Base-by-base conservation (phyloP, 768 basidiomycete species). In the Termitomyces sp. region DNA sequence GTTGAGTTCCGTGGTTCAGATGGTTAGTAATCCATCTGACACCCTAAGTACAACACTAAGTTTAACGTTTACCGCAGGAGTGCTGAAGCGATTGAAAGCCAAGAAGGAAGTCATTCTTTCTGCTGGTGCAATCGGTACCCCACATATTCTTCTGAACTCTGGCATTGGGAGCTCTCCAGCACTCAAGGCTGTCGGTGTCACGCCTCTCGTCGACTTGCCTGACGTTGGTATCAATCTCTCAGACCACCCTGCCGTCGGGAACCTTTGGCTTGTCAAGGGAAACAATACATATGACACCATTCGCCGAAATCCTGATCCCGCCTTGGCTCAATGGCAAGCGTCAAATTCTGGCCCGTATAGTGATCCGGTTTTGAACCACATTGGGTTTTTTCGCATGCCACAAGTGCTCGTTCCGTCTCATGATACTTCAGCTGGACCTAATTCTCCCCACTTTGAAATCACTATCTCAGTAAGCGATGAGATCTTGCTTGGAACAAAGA, bases 31-130 rank as follows among this genome's bases (percentile, higher is more conserved):
- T 50, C 40, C 10, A 17, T 27, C n/a, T 34, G 23, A 14, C n/a
- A 17, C 23, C 19, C 27, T n/a, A n/a, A n/a, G 17, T 14, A 34
- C 16, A 21, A 7, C 19, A 14, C 32, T n/a, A n/a, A n/a, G n/a
- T n/a, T n/a, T n/a, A n/a, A 29, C 29, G 4, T 3, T 29, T 9
- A 4, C 11, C 17, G 6, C 34, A 59, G 57, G 54, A 12, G 2
- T 38, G 8, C 49, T 60, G 25, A 41, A 31, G 8, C 55, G 42
- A 23, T 51, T 68, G 1, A 68, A 61, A 0, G 85, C 84, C 0
- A 66, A 62, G 55, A 82, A 80, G 58, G 85, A 87, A 61, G 71
- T 87, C 54, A 74, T 87, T 17, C 61, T 87, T 5, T 67, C 69
- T 0, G 73, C 71, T 14, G 77, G 77, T 1, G 44, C 71, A 2